phyloP scores from a whole-genome alignment of 2,329 filamentous ascomycete species.

The Neofusicoccum kwambonambiense region DNA sequence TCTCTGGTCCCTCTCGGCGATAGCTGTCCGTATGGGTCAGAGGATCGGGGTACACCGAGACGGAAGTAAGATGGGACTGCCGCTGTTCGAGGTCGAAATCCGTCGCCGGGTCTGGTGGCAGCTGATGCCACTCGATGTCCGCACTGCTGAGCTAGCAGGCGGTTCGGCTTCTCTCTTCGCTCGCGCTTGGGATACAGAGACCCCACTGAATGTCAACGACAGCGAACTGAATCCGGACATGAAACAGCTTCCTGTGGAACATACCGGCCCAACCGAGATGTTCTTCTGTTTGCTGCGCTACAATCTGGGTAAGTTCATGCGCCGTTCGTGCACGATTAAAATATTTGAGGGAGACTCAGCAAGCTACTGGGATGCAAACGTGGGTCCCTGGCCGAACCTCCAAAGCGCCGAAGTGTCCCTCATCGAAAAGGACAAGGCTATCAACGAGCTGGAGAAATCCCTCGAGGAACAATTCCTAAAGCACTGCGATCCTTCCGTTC shows the following conservation, averaged over 20 bases:
- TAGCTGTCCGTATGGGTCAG: conserved; percentile 60
- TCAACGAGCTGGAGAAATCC: conserved; percentile 42
- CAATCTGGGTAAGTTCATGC: conserved; percentile 43
- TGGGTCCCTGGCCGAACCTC: conserved; percentile 23
- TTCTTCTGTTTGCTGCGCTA: conserved; percentile 47
- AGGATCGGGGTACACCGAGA: conserved; percentile 63
- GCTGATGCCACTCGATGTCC: conserved; percentile 60
- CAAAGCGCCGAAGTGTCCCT: conserved; percentile 26
- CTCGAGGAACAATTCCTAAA: conserved; percentile 41
- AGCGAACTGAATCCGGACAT: conserved; percentile 45
- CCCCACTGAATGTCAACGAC: conserved; percentile 57
- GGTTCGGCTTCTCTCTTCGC: conserved; percentile 42
- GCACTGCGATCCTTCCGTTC: conserved; percentile 36
- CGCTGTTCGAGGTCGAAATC: conserved; percentile 59
- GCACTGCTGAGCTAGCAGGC: conserved; percentile 56
- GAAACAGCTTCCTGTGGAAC: conserved; percentile 43
- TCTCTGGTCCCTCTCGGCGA: conserved; percentile 63
- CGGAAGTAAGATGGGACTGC: conserved; percentile 51
- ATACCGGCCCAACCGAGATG: conserved; percentile 49
- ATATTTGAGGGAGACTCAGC: neutral
- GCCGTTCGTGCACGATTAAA: conserved; percentile 7
- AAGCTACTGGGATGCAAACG: conserved; percentile 16
- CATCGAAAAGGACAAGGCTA: conserved; percentile 30
- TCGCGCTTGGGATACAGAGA: conserved; percentile 43
- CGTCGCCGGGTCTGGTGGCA: conserved; percentile 63